Percentiles rank a stretch among this genome's conserved stretches.
These are phyloP conservation scores for Zygosaccharomyces sapae DNA, from an alignment of 1,139 yeast species.

Conservation along the genomic window DNA sequence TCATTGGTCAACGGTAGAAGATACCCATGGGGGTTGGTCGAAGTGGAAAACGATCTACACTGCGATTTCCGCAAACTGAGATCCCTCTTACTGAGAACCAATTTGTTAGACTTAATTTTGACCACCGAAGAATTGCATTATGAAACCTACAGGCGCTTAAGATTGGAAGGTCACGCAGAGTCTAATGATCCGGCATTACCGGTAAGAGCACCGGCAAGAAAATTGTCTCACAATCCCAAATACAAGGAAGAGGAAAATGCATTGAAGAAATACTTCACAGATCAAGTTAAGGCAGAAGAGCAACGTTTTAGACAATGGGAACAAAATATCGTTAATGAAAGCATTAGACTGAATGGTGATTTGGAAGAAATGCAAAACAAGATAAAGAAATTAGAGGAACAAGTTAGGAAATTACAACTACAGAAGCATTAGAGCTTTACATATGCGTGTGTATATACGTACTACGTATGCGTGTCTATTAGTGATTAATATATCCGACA, in stretches of 20 bases:
- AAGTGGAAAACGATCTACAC: constrained; percentile 92
- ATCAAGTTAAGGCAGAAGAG: constrained; percentile 95
- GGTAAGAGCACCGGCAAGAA: constrained; percentile 38
- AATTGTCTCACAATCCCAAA: constrained; percentile 69
- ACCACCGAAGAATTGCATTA: constrained; percentile 92
- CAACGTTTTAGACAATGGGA: constrained; percentile 98
- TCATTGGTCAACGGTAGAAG: constrained; percentile 81
- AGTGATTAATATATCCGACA: background rate
- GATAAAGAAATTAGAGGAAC: constrained; percentile 67
- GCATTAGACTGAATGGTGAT: constrained; percentile 90
- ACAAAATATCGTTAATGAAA: constrained; percentile 87
- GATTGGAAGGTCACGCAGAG: constrained; percentile 58
- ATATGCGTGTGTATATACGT: background rate
- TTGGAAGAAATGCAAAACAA: constrained; percentile 80
- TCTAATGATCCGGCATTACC: constrained; percentile 27
- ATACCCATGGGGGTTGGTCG: constrained; percentile 97
- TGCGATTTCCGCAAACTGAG: constrained; percentile 94
- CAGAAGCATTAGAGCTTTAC: constrained; percentile 43
- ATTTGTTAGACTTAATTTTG: constrained; percentile 82
- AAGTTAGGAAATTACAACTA: constrained; percentile 64
- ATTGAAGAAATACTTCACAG: constrained; percentile 92
- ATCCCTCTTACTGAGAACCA: constrained; percentile 81
- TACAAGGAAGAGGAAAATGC: constrained; percentile 96
- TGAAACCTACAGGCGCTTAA: constrained; percentile 79
- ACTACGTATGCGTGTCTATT: constrained; percentile 5